These are phyloP conservation scores for Pythium monospermum DNA, from an alignment of 352 stramenopile species.

Conservation along the genomic window DNA sequence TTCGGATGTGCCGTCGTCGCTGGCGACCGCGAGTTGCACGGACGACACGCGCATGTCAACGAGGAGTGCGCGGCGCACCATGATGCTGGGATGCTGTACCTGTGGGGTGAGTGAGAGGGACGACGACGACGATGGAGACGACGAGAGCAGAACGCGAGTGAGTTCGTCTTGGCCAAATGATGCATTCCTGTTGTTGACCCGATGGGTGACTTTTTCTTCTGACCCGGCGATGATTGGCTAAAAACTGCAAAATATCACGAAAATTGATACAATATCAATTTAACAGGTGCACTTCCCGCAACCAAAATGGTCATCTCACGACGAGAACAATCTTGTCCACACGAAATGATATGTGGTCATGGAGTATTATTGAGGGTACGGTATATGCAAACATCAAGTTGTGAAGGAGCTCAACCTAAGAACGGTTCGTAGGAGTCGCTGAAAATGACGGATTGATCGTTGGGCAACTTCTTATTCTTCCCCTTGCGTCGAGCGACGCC, in stretches of 20 bases:
- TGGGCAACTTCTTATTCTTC: neutral
- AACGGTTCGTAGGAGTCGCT: conserved; percentile 1
- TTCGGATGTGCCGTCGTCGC: neutral
- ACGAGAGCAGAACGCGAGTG: too few species aligned
- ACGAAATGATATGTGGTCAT: neutral
- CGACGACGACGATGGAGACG: too few species aligned
- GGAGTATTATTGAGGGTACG: neutral
- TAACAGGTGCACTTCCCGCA: too few species aligned
- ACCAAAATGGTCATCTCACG: too few species aligned
- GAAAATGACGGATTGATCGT: neutral
- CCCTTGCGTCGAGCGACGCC: neutral
- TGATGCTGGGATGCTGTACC: neutral
- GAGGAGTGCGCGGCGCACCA: neutral
- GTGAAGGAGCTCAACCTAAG: neutral
- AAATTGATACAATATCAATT: neutral
- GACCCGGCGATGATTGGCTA: too few species aligned
- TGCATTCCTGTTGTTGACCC: neutral
- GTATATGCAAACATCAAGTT: neutral
- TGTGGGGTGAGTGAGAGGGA: neutral
- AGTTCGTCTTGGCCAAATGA: too few species aligned
- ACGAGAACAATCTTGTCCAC: too few species aligned
- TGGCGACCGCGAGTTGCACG: neutral
- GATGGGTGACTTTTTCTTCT: too few species aligned
- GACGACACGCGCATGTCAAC: neutral
- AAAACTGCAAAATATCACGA: too few species aligned